Evolutionary conservation across 257 asterid species (phyloP).

Genomic region (Anisodus tanguticus): DNA sequence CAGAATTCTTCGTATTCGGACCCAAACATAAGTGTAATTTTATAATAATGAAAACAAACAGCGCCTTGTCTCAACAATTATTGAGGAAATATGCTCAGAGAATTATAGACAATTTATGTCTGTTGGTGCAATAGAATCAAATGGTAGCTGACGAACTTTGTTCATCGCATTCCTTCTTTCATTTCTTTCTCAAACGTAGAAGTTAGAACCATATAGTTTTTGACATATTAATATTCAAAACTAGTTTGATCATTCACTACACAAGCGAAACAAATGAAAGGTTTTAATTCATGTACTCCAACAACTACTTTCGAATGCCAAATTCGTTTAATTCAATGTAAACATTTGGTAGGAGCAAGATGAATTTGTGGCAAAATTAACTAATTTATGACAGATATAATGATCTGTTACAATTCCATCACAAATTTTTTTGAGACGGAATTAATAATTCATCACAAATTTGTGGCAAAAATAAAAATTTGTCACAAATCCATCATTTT

Average conservation of each 20-base stretch:
- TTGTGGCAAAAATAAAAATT: no score
- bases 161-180: neutral
- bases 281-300: neutral
- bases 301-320: neutral
- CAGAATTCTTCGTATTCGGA: neutral
- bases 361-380: no score
- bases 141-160: neutral
- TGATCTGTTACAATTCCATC: no score
- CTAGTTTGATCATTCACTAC: neutral
- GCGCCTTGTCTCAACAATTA: constrained; percentile 23
- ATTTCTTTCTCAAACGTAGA: neutral
- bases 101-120: neutral
- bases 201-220: neutral
- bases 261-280: neutral
- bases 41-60: constrained; percentile 19
- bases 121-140: constrained; percentile 9
- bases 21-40: neutral
- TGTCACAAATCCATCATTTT: no score
- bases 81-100: constrained; percentile 17
- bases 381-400: no score
- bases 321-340: no score
- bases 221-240: neutral
- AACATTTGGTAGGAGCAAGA: no score
- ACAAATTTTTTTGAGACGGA: no score
- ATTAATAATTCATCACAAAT: no score